Evolutionary conservation across 1,284 basidiomycete species (phyloP).

Genomic region (Phellopilus nigrolimitatus): DNA sequence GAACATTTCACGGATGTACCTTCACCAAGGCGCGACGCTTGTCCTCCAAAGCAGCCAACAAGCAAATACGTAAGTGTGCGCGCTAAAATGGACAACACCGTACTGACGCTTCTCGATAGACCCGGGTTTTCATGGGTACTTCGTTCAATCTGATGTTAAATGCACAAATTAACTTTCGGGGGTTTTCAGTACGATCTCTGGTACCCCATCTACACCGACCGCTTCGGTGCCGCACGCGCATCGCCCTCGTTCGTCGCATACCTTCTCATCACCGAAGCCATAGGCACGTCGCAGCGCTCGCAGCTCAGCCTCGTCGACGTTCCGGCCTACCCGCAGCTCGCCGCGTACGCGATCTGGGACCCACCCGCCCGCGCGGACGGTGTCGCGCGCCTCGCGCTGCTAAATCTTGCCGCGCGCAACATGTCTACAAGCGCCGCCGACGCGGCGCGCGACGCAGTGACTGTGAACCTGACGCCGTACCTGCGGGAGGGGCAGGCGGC

Average conservation of each 20-base stretch:
- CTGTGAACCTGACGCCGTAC: conserved; percentile 27
- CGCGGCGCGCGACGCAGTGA: conserved; percentile 22
- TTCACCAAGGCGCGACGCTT: conserved; percentile 35
- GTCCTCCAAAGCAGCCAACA: conserved; percentile 33
- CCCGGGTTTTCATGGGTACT: conserved; percentile 34
- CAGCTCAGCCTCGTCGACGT: conserved; percentile 28
- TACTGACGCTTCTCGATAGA: conserved; percentile 15
- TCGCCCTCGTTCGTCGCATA: conserved; percentile 34
- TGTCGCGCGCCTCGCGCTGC: conserved; percentile 28
- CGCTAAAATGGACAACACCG: background rate
- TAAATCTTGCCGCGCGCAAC: conserved; percentile 31
- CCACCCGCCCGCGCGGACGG: conserved; percentile 18
- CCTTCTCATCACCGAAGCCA: conserved; percentile 33
- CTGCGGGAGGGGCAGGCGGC: conserved; percentile 18
- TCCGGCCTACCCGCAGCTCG: conserved; percentile 26
- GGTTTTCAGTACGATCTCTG: conserved; percentile 34
- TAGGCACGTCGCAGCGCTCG: conserved; percentile 29
- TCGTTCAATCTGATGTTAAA: background rate
- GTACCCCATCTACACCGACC: conserved; percentile 31
- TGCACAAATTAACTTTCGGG: conserved; percentile 1
- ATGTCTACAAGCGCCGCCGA: conserved; percentile 20
- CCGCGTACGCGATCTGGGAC: conserved; percentile 34
- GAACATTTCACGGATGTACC: conserved; percentile 33
- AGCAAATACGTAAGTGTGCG: conserved; percentile 27
- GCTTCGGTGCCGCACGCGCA: conserved; percentile 31